phyloP scores from a whole-genome alignment of 176 grass and related monocot species.

The Eleusine indica region DNA sequence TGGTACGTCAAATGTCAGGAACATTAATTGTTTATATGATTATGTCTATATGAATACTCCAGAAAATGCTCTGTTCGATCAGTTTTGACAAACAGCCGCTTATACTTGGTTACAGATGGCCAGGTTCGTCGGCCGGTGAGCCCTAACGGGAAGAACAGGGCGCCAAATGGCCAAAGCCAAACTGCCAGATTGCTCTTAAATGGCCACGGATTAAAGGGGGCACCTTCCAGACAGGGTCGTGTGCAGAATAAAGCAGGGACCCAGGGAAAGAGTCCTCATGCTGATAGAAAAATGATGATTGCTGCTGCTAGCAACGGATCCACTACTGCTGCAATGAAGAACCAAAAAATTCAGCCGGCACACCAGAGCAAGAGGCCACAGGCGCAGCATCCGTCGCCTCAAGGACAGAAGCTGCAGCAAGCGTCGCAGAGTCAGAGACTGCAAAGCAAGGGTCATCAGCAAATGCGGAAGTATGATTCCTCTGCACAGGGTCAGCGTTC shows the following conservation, averaged over 20 bases:
- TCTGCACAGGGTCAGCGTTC: conserved; percentile 36
- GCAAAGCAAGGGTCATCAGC: not conserved
- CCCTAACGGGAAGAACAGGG: conserved; percentile 16
- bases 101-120: not conserved
- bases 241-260: conserved; percentile 17
- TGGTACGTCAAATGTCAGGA: not conserved
- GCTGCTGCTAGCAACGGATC: conserved; percentile 29
- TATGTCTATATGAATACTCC: not conserved
- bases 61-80: not conserved
- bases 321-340: conserved; percentile 7
- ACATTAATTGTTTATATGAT: not conserved
- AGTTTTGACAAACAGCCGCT: not conserved
- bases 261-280: not conserved
- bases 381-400: not conserved
- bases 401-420: not conserved
- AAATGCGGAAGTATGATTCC: conserved; percentile 18
- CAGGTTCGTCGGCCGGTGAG: conserved; percentile 32
- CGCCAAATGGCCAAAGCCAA: conserved; percentile 19
- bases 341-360: conserved; percentile 4
- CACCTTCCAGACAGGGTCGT: conserved; percentile 10
- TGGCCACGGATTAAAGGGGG: conserved; percentile 32
- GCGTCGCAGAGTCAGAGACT: not conserved
- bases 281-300: conserved; percentile 16
- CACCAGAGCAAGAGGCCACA: conserved; percentile 33
- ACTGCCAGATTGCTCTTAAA: conserved; percentile 25